A percentile compares a stretch with the other conserved stretches of the same genome.
phyloP scores from a whole-genome alignment of 306 rosid species.

The Oemleria cerasiformis region DNA sequence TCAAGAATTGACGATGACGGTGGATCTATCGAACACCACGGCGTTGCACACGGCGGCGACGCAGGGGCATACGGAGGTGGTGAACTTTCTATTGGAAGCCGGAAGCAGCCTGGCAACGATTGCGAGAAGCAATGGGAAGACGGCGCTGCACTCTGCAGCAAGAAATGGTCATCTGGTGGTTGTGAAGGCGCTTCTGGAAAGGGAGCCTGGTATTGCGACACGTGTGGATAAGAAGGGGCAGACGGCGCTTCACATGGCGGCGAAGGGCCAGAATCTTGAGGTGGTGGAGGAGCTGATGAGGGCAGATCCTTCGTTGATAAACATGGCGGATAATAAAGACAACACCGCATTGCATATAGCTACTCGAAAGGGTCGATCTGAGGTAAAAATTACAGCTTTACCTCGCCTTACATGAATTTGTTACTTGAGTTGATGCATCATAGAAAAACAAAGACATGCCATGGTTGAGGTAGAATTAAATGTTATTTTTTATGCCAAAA shows the following conservation, averaged over 20 bases:
- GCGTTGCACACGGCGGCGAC: constrained; percentile 96
- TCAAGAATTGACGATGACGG: constrained; percentile 86
- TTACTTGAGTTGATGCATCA: not conserved
- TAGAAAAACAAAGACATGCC: not conserved
- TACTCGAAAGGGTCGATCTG: constrained; percentile 69
- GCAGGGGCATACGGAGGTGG: constrained; percentile 77
- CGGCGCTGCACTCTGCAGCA: constrained; percentile 90
- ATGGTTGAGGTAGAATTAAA: no score
- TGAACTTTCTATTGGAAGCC: constrained; percentile 61
- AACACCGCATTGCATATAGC: constrained; percentile 87
- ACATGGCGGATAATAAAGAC: constrained; percentile 76
- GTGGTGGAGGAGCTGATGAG: constrained; percentile 68
- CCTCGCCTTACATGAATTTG: not conserved
- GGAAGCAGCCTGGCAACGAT: constrained; percentile 82
- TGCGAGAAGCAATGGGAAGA: constrained; percentile 90
- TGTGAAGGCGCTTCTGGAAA: constrained; percentile 51
- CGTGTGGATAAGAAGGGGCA: constrained; percentile 90
- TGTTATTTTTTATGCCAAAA: no score
- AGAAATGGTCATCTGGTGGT: constrained; percentile 86
- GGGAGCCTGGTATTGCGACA: constrained; percentile 55
- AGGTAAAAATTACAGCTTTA: constrained; percentile 41
- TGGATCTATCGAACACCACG: constrained; percentile 86
- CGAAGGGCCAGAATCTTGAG: constrained; percentile 75
- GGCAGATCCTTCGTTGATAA: constrained; percentile 54
- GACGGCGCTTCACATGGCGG: constrained; percentile 98